These are phyloP conservation scores for Lactarius tabidus DNA, from an alignment of 768 basidiomycete species.

Conservation along the genomic window DNA sequence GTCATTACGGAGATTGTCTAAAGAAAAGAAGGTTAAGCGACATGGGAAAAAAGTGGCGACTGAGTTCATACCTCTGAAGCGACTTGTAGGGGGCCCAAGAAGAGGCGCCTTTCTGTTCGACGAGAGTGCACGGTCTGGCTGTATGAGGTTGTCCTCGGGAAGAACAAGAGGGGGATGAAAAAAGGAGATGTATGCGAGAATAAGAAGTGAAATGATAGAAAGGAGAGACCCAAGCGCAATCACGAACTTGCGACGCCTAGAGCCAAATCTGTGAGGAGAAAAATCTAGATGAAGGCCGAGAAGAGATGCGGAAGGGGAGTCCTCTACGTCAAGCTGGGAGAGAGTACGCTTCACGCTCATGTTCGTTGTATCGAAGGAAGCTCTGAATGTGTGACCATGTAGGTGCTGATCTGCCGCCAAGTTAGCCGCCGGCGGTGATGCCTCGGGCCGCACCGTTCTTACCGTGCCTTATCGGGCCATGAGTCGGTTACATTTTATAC, in stretches of 20 bases:
- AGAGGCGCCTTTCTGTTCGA: slow-evolving; percentile 16
- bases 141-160: background rate
- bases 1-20: slow-evolving; percentile 61
- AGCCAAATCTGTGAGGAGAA: background rate
- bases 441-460: too few relatives aligned
- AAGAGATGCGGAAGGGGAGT: background rate
- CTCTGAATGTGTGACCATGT: too few relatives aligned
- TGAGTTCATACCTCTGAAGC: slow-evolving; percentile 47
- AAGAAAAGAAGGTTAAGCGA: background rate
- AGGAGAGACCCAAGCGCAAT: background rate
- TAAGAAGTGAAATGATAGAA: slow-evolving; percentile 9
- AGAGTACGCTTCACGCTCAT: background rate
- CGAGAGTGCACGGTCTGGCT: background rate
- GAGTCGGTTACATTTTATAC: too few relatives aligned
- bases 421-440: background rate
- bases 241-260: slow-evolving; percentile 5
- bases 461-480: too few relatives aligned
- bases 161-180: background rate
- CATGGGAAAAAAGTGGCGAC: too few relatives aligned
- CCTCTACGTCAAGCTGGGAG: slow-evolving; percentile 6
- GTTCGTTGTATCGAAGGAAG: background rate
- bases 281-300: slow-evolving; percentile 3
- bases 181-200: slow-evolving; percentile 9
- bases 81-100: slow-evolving; percentile 49
- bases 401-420: too few relatives aligned